Conservation (phyloP, 2,329 filamentous ascomycete species). For the Scedosporium dehoogii region DNA sequence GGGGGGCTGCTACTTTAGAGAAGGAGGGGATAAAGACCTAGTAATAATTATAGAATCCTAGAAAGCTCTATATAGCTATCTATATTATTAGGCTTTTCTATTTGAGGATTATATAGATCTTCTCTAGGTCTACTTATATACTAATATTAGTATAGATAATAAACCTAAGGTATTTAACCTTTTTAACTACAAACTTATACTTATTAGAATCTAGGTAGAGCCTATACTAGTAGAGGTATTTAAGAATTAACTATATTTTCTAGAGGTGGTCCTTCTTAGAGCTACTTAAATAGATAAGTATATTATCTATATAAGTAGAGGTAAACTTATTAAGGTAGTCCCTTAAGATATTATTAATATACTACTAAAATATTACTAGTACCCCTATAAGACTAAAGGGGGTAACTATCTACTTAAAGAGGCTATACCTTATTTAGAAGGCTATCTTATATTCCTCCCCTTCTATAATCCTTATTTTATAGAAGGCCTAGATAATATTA, state of each 20-base stretch:
- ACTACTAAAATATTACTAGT: not conserved
- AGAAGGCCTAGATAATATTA: not conserved
- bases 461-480: not conserved
- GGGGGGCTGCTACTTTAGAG: not conserved
- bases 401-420: not conserved
- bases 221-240: not conserved
- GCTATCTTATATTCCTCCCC: not conserved
- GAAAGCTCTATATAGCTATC: not conserved
- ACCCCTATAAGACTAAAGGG: not conserved
- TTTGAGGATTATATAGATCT: not conserved
- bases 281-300: not conserved
- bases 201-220: not conserved
- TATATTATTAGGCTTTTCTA: not conserved
- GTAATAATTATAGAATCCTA: not conserved
- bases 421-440: not conserved
- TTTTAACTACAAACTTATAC: not conserved
- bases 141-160: not conserved
- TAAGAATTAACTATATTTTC: not conserved
- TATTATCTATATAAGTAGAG: not conserved
- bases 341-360: not conserved
- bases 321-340: not conserved
- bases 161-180: not conserved
- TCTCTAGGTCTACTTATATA: not conserved
- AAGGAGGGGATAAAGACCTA: not conserved
- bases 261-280: not conserved